Percentiles rank a stretch among this genome's conserved stretches.
phyloP scores from a whole-genome alignment of 495 filamentous ascomycete species.

The Penicillium maclennaniae region DNA sequence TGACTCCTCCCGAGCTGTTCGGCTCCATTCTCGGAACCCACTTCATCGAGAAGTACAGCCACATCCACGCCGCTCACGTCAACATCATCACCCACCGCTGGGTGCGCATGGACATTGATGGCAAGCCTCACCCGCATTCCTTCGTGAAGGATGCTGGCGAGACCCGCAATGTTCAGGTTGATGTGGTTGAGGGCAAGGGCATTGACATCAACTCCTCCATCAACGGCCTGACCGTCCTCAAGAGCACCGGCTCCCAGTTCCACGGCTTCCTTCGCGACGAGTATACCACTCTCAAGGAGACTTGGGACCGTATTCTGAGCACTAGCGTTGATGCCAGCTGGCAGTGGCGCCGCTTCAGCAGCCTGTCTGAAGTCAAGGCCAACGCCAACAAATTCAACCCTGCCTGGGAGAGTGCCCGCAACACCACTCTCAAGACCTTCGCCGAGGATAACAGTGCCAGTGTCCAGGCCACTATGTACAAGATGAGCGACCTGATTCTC shows the following conservation, averaged over 20 bases:
- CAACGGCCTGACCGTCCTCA: conserved; percentile 78
- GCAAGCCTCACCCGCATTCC: conserved; percentile 91
- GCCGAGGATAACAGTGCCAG: conserved; percentile 87
- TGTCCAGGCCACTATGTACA: conserved; percentile 97
- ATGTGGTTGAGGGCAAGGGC: conserved; percentile 53
- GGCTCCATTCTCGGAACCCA: conserved; percentile 78
- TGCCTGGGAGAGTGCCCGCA: conserved; percentile 70
- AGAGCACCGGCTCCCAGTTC: conserved; percentile 96
- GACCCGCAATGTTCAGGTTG: conserved; percentile 58
- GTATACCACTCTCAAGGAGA: conserved; percentile 85
- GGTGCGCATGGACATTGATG: conserved; percentile 84
- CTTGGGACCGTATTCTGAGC: conserved; percentile 89
- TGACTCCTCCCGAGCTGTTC: conserved; percentile 91
- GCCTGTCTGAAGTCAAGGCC: conserved; percentile 63
- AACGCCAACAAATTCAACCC: conserved; percentile 65
- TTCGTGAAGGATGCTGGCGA: conserved; percentile 89
- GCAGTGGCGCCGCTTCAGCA: conserved; percentile 72
- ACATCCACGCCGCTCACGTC: conserved; percentile 80
- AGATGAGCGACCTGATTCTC: conserved; percentile 90
- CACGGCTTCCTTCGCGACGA: conserved; percentile 90
- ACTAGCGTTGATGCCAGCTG: conserved; percentile 86
- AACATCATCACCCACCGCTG: conserved; percentile 82
- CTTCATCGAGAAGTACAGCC: conserved; percentile 81
- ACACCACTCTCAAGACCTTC: conserved; percentile 86
- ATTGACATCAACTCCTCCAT: conserved; percentile 71